These are phyloP conservation scores for Forsythia suspensa DNA, from an alignment of 257 asterid species.

Conservation along the genomic window DNA sequence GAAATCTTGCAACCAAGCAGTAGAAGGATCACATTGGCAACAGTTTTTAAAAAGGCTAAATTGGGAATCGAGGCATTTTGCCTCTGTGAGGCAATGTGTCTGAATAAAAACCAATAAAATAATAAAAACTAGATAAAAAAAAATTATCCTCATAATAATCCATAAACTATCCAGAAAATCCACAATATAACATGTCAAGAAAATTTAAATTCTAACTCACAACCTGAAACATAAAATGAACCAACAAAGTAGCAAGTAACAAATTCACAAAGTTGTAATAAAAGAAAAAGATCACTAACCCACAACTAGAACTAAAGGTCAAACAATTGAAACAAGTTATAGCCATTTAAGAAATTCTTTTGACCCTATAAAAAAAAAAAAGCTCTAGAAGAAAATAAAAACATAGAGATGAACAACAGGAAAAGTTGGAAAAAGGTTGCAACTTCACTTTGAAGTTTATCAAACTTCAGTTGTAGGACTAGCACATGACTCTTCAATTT, in stretches of 20 bases:
- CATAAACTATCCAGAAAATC: background rate
- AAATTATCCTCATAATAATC: background rate
- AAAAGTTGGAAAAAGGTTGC: background rate
- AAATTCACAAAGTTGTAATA: background rate
- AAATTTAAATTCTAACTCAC: background rate
- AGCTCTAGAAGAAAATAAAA: background rate
- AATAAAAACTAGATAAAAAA: background rate
- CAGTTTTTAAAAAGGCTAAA: background rate
- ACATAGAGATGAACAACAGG: background rate
- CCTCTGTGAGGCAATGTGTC: background rate
- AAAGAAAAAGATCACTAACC: background rate
- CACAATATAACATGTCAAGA: background rate
- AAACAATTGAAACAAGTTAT: background rate
- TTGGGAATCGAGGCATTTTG: background rate
- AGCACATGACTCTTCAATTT: background rate
- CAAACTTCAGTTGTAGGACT: background rate
- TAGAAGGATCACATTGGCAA: background rate
- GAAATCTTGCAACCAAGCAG: background rate
- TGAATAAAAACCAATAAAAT: background rate
- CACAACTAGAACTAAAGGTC: background rate
- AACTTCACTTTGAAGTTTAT: background rate
- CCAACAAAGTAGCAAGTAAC: background rate
- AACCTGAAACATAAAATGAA: background rate
- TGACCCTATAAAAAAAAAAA: background rate
- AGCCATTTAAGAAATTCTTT: background rate